Base-by-base conservation (phyloP, 2,329 filamentous ascomycete genomes). In the Gliomastix tumulicola region DNA sequence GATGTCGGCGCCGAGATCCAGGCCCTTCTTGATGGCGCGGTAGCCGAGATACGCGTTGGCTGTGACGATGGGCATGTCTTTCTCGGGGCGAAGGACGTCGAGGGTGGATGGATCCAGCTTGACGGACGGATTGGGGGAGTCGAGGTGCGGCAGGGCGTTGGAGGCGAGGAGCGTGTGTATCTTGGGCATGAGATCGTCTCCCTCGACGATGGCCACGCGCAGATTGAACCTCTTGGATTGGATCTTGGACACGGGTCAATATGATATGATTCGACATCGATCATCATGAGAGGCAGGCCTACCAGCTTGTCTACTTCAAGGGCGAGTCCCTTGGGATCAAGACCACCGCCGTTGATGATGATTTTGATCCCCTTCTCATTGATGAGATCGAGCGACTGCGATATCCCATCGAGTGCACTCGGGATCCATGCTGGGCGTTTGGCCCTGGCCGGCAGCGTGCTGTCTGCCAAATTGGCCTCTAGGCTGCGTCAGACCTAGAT, bases 321-420 rank as follows among this genome's bases (percentile, higher is more conserved):
- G 1, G 70, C 69, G 13, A 79, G 46, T 0, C 65, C 70, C 39
- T 60, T 60, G 0, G 75, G 75, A 39, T 78, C 71, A 13, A 71
- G 59, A 3, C 66, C 70, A 1, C 76, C 75, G 3, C 74, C 74
- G 44, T 79, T 77, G 38, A 76, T 58, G 23, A 75, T 59, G 11
- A 78, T 57, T 41, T 71, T 74, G 53, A 77, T 76, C 0, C 59
- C 48, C 41, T 71, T 66, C 34, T 66, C 53, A 3, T 49, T 40
- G 12, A 54, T 61, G 52, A 42, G 71, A 15, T 51, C 44, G 4
- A 56, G 37, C 0, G 51, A 45, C 42, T 46, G 39, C 17, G 41
- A 33, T 21, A 55, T 37, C 4, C 53, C 53, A 11, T 47, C 45
- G 21, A 48, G 41, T 3, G 50, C 50, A 0, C 43, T 43, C 7